These are phyloP conservation scores for Xylaria palmicola DNA, from an alignment of 495 filamentous ascomycete genomes.

Conservation along the genomic window DNA sequence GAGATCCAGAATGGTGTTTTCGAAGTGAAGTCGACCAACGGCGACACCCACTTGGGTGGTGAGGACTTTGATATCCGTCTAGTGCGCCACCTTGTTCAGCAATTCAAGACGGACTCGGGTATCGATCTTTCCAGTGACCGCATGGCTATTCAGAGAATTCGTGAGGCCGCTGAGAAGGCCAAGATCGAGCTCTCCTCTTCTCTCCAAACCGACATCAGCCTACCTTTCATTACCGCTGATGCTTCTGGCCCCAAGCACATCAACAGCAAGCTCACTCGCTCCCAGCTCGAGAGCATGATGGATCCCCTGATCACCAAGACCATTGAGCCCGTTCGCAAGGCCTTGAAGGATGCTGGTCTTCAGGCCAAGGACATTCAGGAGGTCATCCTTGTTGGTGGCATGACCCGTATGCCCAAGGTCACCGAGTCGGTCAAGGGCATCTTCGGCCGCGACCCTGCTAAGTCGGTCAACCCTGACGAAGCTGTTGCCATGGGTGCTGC, in stretches of 20 bases:
- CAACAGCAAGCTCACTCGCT: slow-evolving; percentile 88
- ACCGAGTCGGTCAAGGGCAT: slow-evolving; percentile 95
- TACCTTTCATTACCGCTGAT: slow-evolving; percentile 98
- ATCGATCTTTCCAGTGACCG: slow-evolving; percentile 91
- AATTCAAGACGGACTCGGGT: slow-evolving; percentile 94
- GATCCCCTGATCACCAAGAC: slow-evolving; percentile 87
- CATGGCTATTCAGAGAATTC: slow-evolving; percentile 99
- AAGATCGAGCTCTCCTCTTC: slow-evolving; percentile 99
- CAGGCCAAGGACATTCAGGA: slow-evolving; percentile 96
- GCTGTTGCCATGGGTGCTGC: slow-evolving; percentile 98
- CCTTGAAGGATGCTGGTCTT: slow-evolving; percentile 93
- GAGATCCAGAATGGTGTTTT: slow-evolving; percentile 98
- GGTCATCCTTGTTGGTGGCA: slow-evolving; percentile 97
- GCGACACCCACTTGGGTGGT: slow-evolving; percentile 96
- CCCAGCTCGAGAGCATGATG: slow-evolving; percentile 90
- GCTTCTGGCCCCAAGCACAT: slow-evolving; percentile 95
- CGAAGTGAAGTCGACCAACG: slow-evolving; percentile 98
- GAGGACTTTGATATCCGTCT: slow-evolving; percentile 98
- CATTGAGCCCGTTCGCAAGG: slow-evolving; percentile 92
- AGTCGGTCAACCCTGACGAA: slow-evolving; percentile 99
- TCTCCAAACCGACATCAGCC: slow-evolving; percentile 96
- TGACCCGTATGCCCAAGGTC: slow-evolving; percentile 99
- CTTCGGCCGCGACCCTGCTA: slow-evolving; percentile 96
- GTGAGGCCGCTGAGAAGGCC: slow-evolving; percentile 99
- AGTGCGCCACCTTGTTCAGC: slow-evolving; percentile 89